Evolutionary conservation across 1,284 basidiomycete genomes (phyloP).

Genomic region (Moesziomyces sp.): DNA sequence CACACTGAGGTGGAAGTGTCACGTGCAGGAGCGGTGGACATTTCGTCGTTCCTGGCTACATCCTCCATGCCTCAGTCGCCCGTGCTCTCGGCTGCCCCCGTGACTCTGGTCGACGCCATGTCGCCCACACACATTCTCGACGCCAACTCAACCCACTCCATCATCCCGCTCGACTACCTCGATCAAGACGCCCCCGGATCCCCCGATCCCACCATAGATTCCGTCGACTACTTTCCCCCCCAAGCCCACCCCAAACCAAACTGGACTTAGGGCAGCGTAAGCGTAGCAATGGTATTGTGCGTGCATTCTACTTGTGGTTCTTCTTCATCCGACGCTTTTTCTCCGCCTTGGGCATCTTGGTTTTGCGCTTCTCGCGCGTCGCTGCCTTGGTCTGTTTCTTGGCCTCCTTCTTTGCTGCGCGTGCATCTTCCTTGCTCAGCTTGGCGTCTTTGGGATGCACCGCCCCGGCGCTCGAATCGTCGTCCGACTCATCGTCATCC

Average conservation of each 20-base stretch:
- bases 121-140: constrained; percentile 17
- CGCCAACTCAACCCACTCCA: not conserved
- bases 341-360: constrained; percentile 66
- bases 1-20: no score
- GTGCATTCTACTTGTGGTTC: constrained; percentile 36
- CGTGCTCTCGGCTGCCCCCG: constrained; percentile 1
- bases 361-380: constrained; percentile 61
- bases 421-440: constrained; percentile 40
- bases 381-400: constrained; percentile 57
- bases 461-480: constrained; percentile 6
- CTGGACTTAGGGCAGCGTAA: not conserved
- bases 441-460: constrained; percentile 37
- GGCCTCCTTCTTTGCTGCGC: constrained; percentile 47
- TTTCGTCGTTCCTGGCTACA: not conserved
- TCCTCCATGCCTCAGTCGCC: constrained; percentile 8
- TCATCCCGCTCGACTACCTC: constrained; percentile 5
- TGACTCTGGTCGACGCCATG: constrained; percentile 32
- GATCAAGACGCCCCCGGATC: not conserved
- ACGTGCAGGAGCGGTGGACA: not conserved
- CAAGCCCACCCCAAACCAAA: not conserved
- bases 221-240: not conserved
- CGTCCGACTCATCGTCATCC: constrained; percentile 11
- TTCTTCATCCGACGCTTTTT: constrained; percentile 64
- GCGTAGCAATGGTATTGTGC: not conserved
- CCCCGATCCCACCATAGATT: not conserved